Conservation (phyloP, 768 basidiomycete species). For the Termitomyces sp. region DNA sequence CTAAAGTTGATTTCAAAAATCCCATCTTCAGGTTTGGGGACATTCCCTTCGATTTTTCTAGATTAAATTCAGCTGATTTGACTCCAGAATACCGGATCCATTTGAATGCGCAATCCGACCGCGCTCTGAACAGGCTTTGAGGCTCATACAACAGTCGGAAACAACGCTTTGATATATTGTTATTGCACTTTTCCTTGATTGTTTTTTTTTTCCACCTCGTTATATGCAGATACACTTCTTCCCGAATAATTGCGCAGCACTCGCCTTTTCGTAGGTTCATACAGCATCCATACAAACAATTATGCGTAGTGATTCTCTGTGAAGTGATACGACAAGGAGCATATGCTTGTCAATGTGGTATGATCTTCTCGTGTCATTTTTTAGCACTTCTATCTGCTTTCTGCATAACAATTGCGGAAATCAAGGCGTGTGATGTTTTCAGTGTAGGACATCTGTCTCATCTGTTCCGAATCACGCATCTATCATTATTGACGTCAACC, state of each 20-base stretch:
- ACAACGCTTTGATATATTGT: conserved; percentile 10
- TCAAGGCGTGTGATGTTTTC: neutral
- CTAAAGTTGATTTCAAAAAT: conserved; percentile 51
- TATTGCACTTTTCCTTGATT: neutral
- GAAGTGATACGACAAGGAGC: neutral
- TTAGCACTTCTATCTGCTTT: neutral
- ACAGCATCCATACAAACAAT: neutral
- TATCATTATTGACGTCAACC: neutral
- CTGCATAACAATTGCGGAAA: neutral
- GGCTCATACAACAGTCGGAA: conserved; percentile 32
- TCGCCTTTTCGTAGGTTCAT: neutral
- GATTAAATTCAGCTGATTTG: conserved; percentile 2
- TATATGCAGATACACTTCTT: neutral
- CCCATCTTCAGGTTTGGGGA: conserved; percentile 52
- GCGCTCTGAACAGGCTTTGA: conserved; percentile 39
- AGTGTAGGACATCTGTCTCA: neutral
- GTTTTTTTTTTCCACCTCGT: neutral
- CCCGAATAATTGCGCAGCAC: neutral
- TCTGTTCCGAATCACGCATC: neutral
- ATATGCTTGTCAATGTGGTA: neutral
- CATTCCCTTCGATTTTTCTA: neutral
- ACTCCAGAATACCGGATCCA: conserved; percentile 36
- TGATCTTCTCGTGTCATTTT: neutral
- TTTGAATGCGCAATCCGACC: conserved; percentile 49
- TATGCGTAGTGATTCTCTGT: neutral